Conservation (phyloP, 345 rosid genomes). For the Eucalyptus cloeziana region DNA sequence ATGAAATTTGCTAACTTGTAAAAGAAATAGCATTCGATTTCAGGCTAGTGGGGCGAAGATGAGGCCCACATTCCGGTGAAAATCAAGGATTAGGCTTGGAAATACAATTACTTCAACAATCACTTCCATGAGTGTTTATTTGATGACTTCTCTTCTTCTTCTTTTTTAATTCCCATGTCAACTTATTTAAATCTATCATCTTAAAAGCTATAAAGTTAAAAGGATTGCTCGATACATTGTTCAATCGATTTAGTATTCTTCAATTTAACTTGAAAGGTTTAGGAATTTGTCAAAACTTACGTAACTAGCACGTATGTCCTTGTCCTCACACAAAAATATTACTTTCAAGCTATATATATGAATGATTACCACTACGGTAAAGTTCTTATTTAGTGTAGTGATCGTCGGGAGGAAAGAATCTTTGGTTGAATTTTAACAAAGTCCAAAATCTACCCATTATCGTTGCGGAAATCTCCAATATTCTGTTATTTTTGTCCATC, state of each 20-base stretch:
- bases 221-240: background rate
- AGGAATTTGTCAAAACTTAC: background rate
- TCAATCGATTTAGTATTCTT: background rate
- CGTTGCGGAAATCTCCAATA: background rate
- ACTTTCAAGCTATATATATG: too few relatives aligned
- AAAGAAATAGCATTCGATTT: background rate
- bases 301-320: background rate
- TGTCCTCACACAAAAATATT: background rate
- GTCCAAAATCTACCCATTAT: background rate
- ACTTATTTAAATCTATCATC: background rate
- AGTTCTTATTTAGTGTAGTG: background rate
- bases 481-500: background rate
- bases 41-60: background rate
- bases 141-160: too few relatives aligned
- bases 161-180: background rate
- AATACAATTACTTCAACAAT: background rate
- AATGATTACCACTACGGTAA: background rate
- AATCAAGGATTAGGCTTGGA: background rate
- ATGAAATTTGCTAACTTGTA: background rate
- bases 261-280: background rate
- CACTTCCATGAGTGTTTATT: background rate
- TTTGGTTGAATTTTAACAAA: too few relatives aligned
- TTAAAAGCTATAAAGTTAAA: background rate
- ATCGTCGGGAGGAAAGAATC: background rate
- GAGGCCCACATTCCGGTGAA: background rate